Base-by-base conservation (phyloP, 495 filamentous ascomycete species). In the Aspergillus taichungensis region DNA sequence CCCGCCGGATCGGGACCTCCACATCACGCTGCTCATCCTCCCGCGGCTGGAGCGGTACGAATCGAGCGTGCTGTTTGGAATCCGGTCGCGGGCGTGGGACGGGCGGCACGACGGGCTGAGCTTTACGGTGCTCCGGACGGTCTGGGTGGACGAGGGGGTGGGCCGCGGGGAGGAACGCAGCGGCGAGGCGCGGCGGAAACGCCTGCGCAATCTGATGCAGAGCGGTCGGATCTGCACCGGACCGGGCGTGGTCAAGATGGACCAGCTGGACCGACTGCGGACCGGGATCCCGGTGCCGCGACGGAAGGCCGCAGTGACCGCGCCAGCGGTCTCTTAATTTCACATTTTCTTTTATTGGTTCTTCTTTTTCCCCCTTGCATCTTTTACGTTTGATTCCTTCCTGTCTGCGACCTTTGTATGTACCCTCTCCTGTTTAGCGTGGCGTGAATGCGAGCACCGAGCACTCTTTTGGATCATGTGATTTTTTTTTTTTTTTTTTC, bases 1-100 rank as follows among this genome's bases (percentile, higher is more conserved):
- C 13, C 67, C 65, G 3, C 35, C 58, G 1, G 79, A 82, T 49
- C 80, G 78, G 50, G 94, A 96, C 55, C 63, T 91, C 2, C 84
- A 96, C 50, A 83, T 98, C 40, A 88, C 82, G 8, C 53, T 97
- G 3, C 69, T 96, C 10, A 80, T 97, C 28, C 71, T 97, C 0
- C 92, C 92, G 0, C 65, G 75, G 0, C 71, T 98, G 6, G 76
- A 87, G 47, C 76, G 77, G 40, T 98, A 97, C 52, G 69, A 79
- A 1, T 77, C 79, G 5, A 83, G 79, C 0, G 80, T 83, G 1
- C 68, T 85, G 30, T 87, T 84, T 55, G 92, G 88, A 0, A 72
- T 98, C 45, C 81, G 77, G 57, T 90, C 84, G 43, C 80, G 90
- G 3, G 71, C 79, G 37, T 97, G 87, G 73, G 59, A 65, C 2